Evolutionary conservation across 495 filamentous ascomycete genomes (phyloP).

Genomic region (Pseudoneurospora amorphoporcata): DNA sequence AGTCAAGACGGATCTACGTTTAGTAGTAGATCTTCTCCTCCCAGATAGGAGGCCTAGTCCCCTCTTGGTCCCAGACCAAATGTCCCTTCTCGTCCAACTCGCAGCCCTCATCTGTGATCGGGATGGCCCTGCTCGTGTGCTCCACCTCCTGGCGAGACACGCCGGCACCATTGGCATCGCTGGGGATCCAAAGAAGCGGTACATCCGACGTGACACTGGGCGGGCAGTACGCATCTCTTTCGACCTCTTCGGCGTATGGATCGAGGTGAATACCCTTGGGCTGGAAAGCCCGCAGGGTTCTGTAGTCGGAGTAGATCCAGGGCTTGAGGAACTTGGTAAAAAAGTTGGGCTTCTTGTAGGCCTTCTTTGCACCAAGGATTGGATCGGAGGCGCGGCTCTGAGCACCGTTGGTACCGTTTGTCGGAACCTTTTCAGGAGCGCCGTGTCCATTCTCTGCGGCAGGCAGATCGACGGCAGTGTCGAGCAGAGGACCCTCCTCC

Average conservation of each 20-base stretch:
- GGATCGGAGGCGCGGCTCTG: constrained; percentile 14
- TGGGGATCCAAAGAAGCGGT: constrained; percentile 77
- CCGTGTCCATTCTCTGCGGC: constrained; percentile 1
- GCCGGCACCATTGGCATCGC: constrained; percentile 51
- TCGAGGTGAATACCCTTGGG: constrained; percentile 43
- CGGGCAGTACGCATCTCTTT: constrained; percentile 65
- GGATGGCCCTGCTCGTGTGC: constrained; percentile 60
- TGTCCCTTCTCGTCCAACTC: constrained; percentile 71
- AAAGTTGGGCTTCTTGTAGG: constrained; percentile 30
- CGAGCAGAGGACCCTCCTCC: constrained; percentile 47
- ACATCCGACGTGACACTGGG: constrained; percentile 54
- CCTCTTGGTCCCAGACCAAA: constrained; percentile 64
- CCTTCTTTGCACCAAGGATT: constrained; percentile 13
- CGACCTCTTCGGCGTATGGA: constrained; percentile 49
- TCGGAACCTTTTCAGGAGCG: constrained; percentile 14
- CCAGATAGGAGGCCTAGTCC: constrained; percentile 67
- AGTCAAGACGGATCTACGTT: neutral
- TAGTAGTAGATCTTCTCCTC: constrained; percentile 55
- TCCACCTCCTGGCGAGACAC: constrained; percentile 67
- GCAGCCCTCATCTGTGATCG: constrained; percentile 76
- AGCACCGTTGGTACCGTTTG: constrained; percentile 18
- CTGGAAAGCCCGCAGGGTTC: constrained; percentile 58
- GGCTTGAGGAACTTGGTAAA: constrained; percentile 68
- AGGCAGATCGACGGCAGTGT: constrained; percentile 14
- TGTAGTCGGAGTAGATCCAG: constrained; percentile 64